Evolutionary conservation across 2,329 filamentous ascomycete species (phyloP).

Genomic region (Talaromyces verruculosus): DNA sequence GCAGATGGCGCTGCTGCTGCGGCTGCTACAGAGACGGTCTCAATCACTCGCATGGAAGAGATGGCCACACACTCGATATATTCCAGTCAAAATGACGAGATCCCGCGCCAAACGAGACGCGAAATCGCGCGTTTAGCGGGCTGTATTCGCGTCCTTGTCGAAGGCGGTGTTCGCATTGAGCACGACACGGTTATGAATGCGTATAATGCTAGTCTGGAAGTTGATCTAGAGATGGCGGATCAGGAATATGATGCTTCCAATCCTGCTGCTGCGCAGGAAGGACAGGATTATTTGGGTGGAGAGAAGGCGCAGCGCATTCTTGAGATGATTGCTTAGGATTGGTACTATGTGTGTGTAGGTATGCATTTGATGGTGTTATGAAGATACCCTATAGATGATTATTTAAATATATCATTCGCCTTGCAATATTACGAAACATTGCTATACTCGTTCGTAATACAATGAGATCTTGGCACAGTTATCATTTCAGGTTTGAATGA

Average conservation of each 20-base stretch:
- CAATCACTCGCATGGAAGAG: slow-evolving; percentile 85
- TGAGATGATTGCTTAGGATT: slow-evolving; percentile 27
- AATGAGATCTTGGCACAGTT: neutral
- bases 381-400: slow-evolving; percentile 10
- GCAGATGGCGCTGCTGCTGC: slow-evolving; percentile 54
- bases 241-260: slow-evolving; percentile 40
- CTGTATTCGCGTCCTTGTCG: slow-evolving; percentile 78
- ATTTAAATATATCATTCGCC: neutral
- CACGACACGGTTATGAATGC: slow-evolving; percentile 82
- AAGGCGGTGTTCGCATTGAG: slow-evolving; percentile 79
- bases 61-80: slow-evolving; percentile 82
- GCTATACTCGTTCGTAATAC: neutral
- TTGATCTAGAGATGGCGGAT: slow-evolving; percentile 50
- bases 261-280: slow-evolving; percentile 30
- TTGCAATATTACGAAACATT: neutral
- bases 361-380: slow-evolving; percentile 11
- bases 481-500: neutral
- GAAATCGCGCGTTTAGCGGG: slow-evolving; percentile 85
- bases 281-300: slow-evolving; percentile 45
- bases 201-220: slow-evolving; percentile 77
- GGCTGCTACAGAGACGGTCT: slow-evolving; percentile 52
- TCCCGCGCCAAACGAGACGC: slow-evolving; percentile 71
- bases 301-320: slow-evolving; percentile 42
- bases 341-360: neutral
- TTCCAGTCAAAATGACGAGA: slow-evolving; percentile 89